Conservation (phyloP, 768 basidiomycete species). For the Suillus plorans region DNA sequence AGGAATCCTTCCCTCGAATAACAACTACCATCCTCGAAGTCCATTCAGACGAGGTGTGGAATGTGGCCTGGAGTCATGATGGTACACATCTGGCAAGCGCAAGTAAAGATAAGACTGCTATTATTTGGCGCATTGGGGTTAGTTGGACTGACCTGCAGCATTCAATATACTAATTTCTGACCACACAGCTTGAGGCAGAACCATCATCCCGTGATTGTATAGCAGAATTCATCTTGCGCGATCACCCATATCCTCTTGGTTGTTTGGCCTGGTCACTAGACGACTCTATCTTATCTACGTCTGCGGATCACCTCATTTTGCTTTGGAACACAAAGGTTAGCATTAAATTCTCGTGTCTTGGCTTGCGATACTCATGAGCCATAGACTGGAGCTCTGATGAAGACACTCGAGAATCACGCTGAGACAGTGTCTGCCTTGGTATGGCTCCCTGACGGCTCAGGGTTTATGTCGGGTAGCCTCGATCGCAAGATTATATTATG, state of each 20-base stretch:
- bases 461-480: slow-evolving; percentile 86
- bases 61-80: slow-evolving; percentile 91
- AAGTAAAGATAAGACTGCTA: slow-evolving; percentile 82
- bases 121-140: slow-evolving; percentile 88
- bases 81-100: slow-evolving; percentile 84
- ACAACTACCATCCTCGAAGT: slow-evolving; percentile 84
- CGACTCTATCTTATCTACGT: slow-evolving; percentile 79
- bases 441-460: slow-evolving; percentile 87
- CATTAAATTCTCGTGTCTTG: slow-evolving; percentile 6
- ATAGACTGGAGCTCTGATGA: slow-evolving; percentile 74
- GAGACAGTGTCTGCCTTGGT: slow-evolving; percentile 85
- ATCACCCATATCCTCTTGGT: slow-evolving; percentile 78
- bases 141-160: slow-evolving; percentile 28
- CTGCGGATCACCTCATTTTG: slow-evolving; percentile 77
- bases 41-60: slow-evolving; percentile 95
- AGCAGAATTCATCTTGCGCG: slow-evolving; percentile 59
- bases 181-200: slow-evolving; percentile 44
- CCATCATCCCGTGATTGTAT: slow-evolving; percentile 58
- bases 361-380: slow-evolving; percentile 14
- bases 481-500: slow-evolving; percentile 83
- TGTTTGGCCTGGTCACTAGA: slow-evolving; percentile 93
- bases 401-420: slow-evolving; percentile 65
- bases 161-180: slow-evolving; percentile 15
- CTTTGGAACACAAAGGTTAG: slow-evolving; percentile 88
- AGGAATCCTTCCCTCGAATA: slow-evolving; percentile 77